These are phyloP conservation scores for Lignosus rhinocerotis DNA, from an alignment of 1,284 basidiomycete species.

Conservation along the genomic window DNA sequence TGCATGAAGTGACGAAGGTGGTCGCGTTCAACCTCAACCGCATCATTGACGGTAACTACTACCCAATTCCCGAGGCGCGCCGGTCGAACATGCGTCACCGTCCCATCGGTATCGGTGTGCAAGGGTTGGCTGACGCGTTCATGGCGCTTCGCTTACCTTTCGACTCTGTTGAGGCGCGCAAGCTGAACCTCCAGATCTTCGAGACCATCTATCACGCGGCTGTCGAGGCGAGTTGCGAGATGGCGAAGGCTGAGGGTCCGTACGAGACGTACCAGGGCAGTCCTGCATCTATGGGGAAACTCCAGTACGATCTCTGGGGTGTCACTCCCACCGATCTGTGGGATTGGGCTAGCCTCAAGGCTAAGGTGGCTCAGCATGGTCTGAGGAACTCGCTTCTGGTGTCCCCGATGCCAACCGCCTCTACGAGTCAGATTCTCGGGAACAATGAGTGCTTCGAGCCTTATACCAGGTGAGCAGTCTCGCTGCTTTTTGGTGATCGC, in stretches of 20 bases:
- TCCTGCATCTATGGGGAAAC: constrained; percentile 84
- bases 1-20: constrained; percentile 94
- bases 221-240: constrained; percentile 89
- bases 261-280: constrained; percentile 94
- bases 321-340: constrained; percentile 91
- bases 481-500: constrained; percentile 9
- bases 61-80: constrained; percentile 90
- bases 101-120: constrained; percentile 97
- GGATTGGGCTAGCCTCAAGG: constrained; percentile 93
- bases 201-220: constrained; percentile 99
- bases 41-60: constrained; percentile 94
- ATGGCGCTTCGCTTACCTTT: constrained; percentile 97
- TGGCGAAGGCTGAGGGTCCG: constrained; percentile 81
- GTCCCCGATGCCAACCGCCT: constrained; percentile 98
- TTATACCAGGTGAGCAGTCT: constrained; percentile 73
- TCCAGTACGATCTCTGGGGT: constrained; percentile 97
- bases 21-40: constrained; percentile 93
- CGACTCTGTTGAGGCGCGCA: constrained; percentile 85
- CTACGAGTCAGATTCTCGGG: constrained; percentile 97
- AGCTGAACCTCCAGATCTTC: constrained; percentile 95
- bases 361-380: constrained; percentile 85
- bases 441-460: constrained; percentile 99
- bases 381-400: constrained; percentile 93
- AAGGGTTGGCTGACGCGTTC: constrained; percentile 98
- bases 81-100: constrained; percentile 97